Percentiles rank a stretch among this genome's conserved stretches.
These are phyloP conservation scores for Biscogniauxia marginata DNA, from an alignment of 2,329 filamentous ascomycete species.

Conservation along the genomic window DNA sequence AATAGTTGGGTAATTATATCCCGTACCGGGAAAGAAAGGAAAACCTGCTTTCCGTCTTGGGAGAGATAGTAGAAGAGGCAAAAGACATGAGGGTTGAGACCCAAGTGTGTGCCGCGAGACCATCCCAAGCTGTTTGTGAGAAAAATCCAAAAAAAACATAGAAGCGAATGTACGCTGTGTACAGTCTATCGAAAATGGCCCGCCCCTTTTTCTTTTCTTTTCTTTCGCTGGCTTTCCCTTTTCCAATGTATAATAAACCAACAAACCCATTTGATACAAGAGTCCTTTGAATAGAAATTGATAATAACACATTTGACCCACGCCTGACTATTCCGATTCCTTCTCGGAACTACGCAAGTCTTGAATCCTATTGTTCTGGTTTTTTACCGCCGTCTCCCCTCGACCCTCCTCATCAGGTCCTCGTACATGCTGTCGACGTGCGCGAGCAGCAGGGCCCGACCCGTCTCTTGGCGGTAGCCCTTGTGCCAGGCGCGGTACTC, in stretches of 20 bases:
- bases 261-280: not conserved
- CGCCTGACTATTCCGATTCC: not conserved
- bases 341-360: not conserved
- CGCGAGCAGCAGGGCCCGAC: conserved; percentile 19
- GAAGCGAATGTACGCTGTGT: not conserved
- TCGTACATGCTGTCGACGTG: conserved; percentile 22
- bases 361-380: not conserved
- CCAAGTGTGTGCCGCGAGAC: not conserved
- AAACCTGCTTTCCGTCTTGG: not conserved
- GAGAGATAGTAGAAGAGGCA: not conserved
- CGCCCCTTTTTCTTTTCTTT: not conserved
- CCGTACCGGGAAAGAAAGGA: not conserved
- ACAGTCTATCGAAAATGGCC: not conserved
- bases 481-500: conserved; percentile 22
- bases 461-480: conserved; percentile 21
- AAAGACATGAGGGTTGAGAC: not conserved
- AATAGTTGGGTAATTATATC: no score
- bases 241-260: not conserved
- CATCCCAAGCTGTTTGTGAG: not conserved
- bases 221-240: not conserved
- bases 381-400: conserved; percentile 4
- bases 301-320: not conserved
- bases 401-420: conserved; percentile 20
- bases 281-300: not conserved
- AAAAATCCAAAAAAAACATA: not conserved